Base-by-base conservation (phyloP, 495 filamentous ascomycete genomes). In the Penicillium coffeae region DNA sequence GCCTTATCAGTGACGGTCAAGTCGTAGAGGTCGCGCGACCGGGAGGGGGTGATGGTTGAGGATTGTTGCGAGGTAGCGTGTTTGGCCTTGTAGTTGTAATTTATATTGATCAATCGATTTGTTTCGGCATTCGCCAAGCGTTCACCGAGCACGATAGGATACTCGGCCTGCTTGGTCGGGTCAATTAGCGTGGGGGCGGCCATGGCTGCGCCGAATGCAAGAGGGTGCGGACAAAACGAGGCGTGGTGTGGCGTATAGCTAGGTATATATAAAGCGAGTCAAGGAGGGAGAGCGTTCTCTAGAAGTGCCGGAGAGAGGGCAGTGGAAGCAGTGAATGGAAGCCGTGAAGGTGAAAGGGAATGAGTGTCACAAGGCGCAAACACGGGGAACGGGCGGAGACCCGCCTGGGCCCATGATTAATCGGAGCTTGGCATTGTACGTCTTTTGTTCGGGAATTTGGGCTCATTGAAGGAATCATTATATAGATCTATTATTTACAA, bases 11-110 rank as follows among this genome's bases (percentile, higher is more conserved):
- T 73, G 38, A 81, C 66, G 16, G 68, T 71, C 22, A 83, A 71
- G 43, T 71, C 68, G 55, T 71, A 79, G 44, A 66, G 61, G 38
- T 74, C 66, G 47, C 55, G 56, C 34, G 65, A 70, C 27, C 54
- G 61, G 35, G 62, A 68, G 27, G 61, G 65, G 22, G 65, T 76
- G 54, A 73, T 74, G 16, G 51, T 66, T 21, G 63, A 67, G 34
- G 58, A 68, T 51, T 68, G 72, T 36, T 66, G 62, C 32, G 62
- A 49, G 37, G 66, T 66, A 15, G 70, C 62, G 27, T 76, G 65
- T 38, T 76, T 73, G 54, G 74, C 75, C 54, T 76, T 79, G 64
- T 80, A 75, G 47, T 82, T 82, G 52, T 74, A 76, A 32, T 69
- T 70, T 38, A 76, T 62, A 34, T 73, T 73, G 47, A 75, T 42